Base-by-base conservation (phyloP, 345 rosid species). In the Arabidopsis thaliana region DNA sequence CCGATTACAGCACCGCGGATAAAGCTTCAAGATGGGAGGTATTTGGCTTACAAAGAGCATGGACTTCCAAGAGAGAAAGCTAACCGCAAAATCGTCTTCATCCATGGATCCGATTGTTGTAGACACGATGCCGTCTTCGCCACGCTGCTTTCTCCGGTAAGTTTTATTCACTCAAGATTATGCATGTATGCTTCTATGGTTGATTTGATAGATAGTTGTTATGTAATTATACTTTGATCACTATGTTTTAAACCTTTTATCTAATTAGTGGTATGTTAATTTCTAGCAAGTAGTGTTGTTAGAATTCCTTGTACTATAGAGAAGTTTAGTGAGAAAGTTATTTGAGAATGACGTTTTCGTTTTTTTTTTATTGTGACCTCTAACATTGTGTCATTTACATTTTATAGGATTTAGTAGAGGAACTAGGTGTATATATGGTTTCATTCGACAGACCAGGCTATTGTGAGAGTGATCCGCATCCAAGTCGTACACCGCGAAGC, bases 361-460 rank as follows among this genome's bases (percentile, higher is more conserved):
- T 8, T 37, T 8, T 8, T 37, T 8, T 37, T 8, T 37, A 2
- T 7, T 7, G 41, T 9, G 41, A 37, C 41, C 10, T 37, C 51
- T 20, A 16, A 48, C 11, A 20, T 48, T 37, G 1, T 37, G 10
- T 50, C 24, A 16, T 16, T 50, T 22, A 1, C 45, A 11, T 59
- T 46, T 63, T 69, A 40, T 78, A 88, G 90, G 84, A 79, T 7
- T 48, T 82, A 62, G 34, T 80, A 1, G 82, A 88, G 53, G 86
- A 81, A 23, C 66, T 85, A 20, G 71, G 84, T 8, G n/a, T 88
- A 46, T 82, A 85, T 75, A 37, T 81, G n/a, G 84, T 88, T 63
- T 85, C 87, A n/a, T 86, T 82, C 24, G 89, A 88, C 46, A 80
- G 81, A 73, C 84, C 90, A 4, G 87, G 93, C 44, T 88, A 88